phyloP scores from a whole-genome alignment of 1,284 basidiomycete species.

The Neolentinus lepideus region DNA sequence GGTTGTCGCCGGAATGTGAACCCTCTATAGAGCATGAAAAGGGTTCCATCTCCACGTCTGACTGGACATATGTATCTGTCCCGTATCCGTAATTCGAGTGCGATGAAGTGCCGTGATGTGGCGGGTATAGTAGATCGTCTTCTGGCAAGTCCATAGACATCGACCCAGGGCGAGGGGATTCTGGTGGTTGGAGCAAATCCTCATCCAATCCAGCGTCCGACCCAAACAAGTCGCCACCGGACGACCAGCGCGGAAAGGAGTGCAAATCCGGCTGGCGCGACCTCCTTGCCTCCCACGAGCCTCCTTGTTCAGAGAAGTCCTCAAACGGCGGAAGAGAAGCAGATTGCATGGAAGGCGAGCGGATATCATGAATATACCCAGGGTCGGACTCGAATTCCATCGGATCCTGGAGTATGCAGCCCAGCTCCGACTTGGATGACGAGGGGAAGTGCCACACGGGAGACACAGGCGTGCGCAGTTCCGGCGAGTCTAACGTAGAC shows the following conservation, averaged over 20 bases:
- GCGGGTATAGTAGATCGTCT: slow-evolving; percentile 3
- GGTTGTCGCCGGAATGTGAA: not conserved
- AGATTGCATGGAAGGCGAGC: not conserved
- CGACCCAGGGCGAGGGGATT: not conserved
- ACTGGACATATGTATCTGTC: not conserved
- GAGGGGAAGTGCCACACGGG: not conserved
- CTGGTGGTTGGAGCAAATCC: not conserved
- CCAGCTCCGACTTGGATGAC: not conserved
- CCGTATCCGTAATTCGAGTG: slow-evolving; percentile 2
- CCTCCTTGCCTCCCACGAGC: not conserved
- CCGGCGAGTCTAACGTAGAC: slow-evolving; percentile 4
- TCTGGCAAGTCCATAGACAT: not conserved
- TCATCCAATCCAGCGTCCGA: not conserved
- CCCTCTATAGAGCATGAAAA: not conserved
- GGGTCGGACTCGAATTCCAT: not conserved
- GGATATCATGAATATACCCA: not conserved
- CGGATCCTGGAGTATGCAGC: not conserved
- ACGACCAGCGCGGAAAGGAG: not conserved
- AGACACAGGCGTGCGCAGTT: not conserved
- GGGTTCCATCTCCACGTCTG: not conserved
- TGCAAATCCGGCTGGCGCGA: not conserved
- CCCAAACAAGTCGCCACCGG: not conserved
- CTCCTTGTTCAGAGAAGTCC: not conserved
- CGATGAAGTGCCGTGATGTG: slow-evolving; percentile 4
- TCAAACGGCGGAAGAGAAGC: not conserved